Base-by-base conservation (phyloP, 441 rosid genomes). In the Aleurites moluccanus region DNA sequence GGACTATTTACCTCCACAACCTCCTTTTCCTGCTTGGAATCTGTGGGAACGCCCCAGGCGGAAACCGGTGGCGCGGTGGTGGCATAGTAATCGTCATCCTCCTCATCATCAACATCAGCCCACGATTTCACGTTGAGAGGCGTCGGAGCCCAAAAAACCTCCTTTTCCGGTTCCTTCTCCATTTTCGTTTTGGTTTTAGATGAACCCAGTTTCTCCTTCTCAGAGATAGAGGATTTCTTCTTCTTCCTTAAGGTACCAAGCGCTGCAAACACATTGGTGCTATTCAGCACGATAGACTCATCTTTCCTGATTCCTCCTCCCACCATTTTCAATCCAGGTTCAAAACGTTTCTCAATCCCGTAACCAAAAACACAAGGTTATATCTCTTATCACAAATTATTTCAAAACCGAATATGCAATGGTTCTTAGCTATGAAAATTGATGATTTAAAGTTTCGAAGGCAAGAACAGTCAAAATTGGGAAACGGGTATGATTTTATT, bases 51-150 rank as follows among this genome's bases (percentile, higher is more conserved):
- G 45, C 77, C 82, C 97, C 93, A 91, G 15, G 49, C 88, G 10
- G 88, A 64, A 14, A 67, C 75, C 2, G 83, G 87, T 18, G 93
- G 95, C 2, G 89, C 95, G 1, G 91, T 79, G 74, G 92, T 90
- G 11, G 91, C 90, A 67, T 84, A 93, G 65, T 91, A 91, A 77
- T 93, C 98, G 1, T 91, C 98, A 0, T 92, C 97, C 2, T 93
- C 98, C 0, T 88, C 90, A 5, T 89, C 93, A 49, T 88, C 94
- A 4, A 88, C 86, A 82, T 93, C 97, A 6, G 92, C 98, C 98
- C 98, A 93, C 2, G 95, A 90, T 81, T 86, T 86, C 18, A 57
- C 83, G 49, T 77, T 90, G 76, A 91, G 81, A 0, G 93, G 92
- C 2, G 91, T 75, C 18, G 93, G 95, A 0, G 89, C 84, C 97